Evolutionary conservation across 2,329 filamentous ascomycete species (phyloP).

Genomic region (Claviceps fusiformis): DNA sequence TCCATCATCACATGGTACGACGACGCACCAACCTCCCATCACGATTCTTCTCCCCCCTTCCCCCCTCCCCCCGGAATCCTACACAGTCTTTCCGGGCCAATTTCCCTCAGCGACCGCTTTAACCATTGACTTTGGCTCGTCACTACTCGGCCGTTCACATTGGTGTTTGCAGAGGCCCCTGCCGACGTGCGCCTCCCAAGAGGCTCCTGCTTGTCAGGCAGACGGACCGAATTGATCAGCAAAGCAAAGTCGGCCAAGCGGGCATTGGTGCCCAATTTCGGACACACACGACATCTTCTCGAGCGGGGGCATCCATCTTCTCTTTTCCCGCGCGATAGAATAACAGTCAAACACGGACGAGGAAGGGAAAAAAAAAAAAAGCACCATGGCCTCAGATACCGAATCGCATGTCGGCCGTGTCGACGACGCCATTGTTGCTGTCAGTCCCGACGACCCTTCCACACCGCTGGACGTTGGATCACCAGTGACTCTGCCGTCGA

Average conservation of each 20-base stretch:
- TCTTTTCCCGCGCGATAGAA: neutral
- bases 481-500: conserved; percentile 42
- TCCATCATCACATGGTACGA: neutral
- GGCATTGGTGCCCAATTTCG: neutral
- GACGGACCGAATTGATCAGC: neutral
- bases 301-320: neutral
- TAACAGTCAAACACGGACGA: neutral
- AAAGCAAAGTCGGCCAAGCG: neutral
- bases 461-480: conserved; percentile 26
- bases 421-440: conserved; percentile 15
- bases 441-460: conserved; percentile 20
- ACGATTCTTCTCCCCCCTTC: neutral
- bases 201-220: neutral
- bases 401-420: conserved; percentile 20
- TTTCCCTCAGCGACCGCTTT: too few relatives aligned
- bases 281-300: neutral
- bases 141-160: neutral
- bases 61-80: neutral
- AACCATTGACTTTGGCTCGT: neutral
- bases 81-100: neutral
- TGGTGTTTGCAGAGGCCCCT: neutral
- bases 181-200: neutral
- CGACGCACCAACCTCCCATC: neutral
- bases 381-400: conserved; percentile 23
- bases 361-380: neutral